These are phyloP conservation scores for Bipolaris oryzae DNA, from an alignment of 2,329 filamentous ascomycete genomes.

Conservation along the genomic window DNA sequence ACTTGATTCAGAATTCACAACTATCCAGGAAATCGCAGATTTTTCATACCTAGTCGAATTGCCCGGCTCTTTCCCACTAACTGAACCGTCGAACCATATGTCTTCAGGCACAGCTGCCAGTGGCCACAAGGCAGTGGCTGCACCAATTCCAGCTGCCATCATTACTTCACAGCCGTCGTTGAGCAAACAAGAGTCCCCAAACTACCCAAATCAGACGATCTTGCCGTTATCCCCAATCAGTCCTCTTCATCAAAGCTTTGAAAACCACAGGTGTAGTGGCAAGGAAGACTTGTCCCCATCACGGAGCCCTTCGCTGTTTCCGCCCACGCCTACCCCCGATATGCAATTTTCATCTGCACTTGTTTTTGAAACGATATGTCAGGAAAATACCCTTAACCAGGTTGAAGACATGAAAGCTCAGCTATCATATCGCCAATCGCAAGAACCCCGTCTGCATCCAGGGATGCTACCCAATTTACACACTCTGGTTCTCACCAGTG, in stretches of 20 bases:
- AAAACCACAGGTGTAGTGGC: conserved; percentile 6
- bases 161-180: conserved; percentile 43
- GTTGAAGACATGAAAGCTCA: conserved; percentile 40
- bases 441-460: conserved; percentile 56
- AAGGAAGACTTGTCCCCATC: not conserved
- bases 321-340: conserved; percentile 5
- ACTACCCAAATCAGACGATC: conserved; percentile 53
- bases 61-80: conserved; percentile 24
- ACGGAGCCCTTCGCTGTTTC: not conserved
- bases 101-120: not conserved
- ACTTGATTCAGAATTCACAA: conserved; percentile 27
- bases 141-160: conserved; percentile 23
- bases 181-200: conserved; percentile 50
- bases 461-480: conserved; percentile 61
- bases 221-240: conserved; percentile 23
- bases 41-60: conserved; percentile 30
- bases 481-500: conserved; percentile 62
- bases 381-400: conserved; percentile 31
- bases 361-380: conserved; percentile 16
- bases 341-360: not conserved
- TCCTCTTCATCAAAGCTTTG: conserved; percentile 14
- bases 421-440: conserved; percentile 41
- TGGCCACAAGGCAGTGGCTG: not conserved
- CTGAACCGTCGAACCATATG: not conserved
- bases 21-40: conserved; percentile 39